phyloP scores from a whole-genome alignment of 148 eudicot genomes.

The Nepenthes gracilis region DNA sequence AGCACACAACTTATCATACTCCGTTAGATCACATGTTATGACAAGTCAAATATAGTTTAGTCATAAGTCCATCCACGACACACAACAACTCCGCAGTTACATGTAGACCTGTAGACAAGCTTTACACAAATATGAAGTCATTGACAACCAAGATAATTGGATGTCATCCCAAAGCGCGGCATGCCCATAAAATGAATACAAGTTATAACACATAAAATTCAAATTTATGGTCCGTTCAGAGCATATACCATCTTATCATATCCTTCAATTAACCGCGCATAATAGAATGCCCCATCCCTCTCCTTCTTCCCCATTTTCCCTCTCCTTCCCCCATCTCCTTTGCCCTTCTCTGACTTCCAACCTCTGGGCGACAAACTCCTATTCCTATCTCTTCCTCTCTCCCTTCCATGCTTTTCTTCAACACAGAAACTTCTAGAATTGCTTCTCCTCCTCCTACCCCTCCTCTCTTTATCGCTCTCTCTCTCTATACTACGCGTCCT shows the following conservation, averaged over 20 bases:
- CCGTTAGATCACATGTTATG: too few species aligned
- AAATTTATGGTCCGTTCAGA: not conserved
- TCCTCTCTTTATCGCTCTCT: slow-evolving; percentile 10
- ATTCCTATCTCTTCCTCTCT: slow-evolving; percentile 12
- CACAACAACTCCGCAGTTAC: too few species aligned
- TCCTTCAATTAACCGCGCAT: slow-evolving; percentile 49
- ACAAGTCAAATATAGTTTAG: too few species aligned
- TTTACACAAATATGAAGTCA: not conserved
- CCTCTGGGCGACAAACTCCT: slow-evolving; percentile 35
- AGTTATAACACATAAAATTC: not conserved
- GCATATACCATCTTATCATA: slow-evolving; percentile 61
- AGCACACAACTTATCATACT: too few species aligned
- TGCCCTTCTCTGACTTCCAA: slow-evolving; percentile 19
- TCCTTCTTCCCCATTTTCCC: slow-evolving; percentile 22
- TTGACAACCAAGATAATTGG: too few species aligned
- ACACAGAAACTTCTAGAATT: slow-evolving; percentile 11
- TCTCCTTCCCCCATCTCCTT: slow-evolving; percentile 15
- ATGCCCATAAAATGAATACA: too few species aligned
- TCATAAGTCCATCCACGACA: too few species aligned
- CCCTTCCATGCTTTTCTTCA: slow-evolving; percentile 2
- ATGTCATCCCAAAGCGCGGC: too few species aligned
- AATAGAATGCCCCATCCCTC: slow-evolving; percentile 34
- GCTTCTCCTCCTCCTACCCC: slow-evolving; percentile 21
- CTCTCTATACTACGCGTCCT: slow-evolving; percentile 11
- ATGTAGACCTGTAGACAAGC: not conserved